Percentiles rank a stretch among this genome's conserved stretches.
Evolutionary conservation across 2,329 filamentous ascomycete genomes (phyloP).

Genomic region (Bipolaris cookei): DNA sequence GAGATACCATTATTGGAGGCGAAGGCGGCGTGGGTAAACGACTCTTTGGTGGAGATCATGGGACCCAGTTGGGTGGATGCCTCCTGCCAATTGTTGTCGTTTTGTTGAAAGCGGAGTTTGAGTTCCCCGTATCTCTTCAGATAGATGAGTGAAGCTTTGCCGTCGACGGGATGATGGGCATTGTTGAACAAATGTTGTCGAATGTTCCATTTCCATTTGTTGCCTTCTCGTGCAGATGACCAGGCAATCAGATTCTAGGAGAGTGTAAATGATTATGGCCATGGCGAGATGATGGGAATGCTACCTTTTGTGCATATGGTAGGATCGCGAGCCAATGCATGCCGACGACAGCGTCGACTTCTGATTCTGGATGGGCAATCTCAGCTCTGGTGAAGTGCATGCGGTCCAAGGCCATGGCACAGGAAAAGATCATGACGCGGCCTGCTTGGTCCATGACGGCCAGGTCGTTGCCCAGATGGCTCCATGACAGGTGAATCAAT

Average conservation of each 20-base stretch:
- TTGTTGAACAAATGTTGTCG: constrained; percentile 70
- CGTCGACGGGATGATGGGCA: constrained; percentile 73
- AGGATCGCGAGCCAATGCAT: constrained; percentile 76
- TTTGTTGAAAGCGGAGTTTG: constrained; percentile 78
- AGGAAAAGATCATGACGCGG: constrained; percentile 74
- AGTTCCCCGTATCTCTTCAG: constrained; percentile 77
- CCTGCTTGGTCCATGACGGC: constrained; percentile 83
- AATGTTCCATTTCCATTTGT: constrained; percentile 72
- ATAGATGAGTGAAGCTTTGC: constrained; percentile 76
- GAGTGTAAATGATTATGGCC: constrained; percentile 9
- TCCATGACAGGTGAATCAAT: constrained; percentile 84
- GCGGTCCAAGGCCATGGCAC: constrained; percentile 75
- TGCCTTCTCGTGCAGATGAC: constrained; percentile 49
- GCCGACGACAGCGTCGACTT: constrained; percentile 79
- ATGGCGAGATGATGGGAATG: neutral
- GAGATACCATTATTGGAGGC: constrained; percentile 74
- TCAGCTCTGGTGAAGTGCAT: constrained; percentile 68
- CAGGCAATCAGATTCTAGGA: constrained; percentile 46
- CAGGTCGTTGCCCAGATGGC: constrained; percentile 76
- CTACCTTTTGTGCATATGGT: constrained; percentile 50
- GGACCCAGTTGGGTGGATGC: constrained; percentile 75
- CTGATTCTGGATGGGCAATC: constrained; percentile 72
- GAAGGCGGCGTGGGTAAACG: constrained; percentile 51
- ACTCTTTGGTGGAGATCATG: constrained; percentile 65
- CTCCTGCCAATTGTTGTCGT: constrained; percentile 74